Base-by-base conservation (phyloP, 345 rosid species). In the Microthlaspi erraticum region DNA sequence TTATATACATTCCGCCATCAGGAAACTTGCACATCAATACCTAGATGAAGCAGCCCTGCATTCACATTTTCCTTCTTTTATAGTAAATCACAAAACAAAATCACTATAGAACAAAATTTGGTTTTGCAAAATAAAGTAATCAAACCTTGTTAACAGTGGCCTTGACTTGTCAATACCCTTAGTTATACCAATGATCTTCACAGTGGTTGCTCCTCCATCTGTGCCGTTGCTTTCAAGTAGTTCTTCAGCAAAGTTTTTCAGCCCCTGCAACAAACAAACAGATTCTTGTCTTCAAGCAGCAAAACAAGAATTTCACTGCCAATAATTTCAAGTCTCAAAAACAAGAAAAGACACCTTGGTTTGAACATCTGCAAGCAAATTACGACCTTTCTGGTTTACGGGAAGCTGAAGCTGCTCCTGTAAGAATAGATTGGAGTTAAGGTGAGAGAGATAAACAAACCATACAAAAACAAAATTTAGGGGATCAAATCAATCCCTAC, bases 371-470 rank as follows among this genome's bases (percentile, higher is more conserved):
- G 72, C 19, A 44, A 71, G 68, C 32, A 71, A 43, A 49, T 77
- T 71, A 42, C 76, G 80, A 71, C 68, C 76, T 33, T 10, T 77
- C 41, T 37, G 71, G 57, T 71, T 77, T 19, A 49, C 72, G 42
- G 76, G 76, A 50, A 77, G 76, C 17, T 71, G 72, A 49, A 77
- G 76, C 29, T 64, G 66, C 33, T 71, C 76, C 80, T 77, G 63
- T 56, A 2, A 39, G n/a, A n/a, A n/a, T n/a, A 64, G 55, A 70
- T 51, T 43, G 10, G 8, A 31, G 19, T 41, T 26, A 26, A 26
- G 29, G 29, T 26, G 29, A 26, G 29, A 26, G 29, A 26, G 3
- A 26, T 1, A 20, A 26, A 26, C 29, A 26, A 26, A 26, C 29
- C 5, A 26, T 26, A 26, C 29, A 26, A 26, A 2, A 26, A 26